phyloP scores from a whole-genome alignment of 2,329 filamentous ascomycete species.

The Talaromyces verruculosus region DNA sequence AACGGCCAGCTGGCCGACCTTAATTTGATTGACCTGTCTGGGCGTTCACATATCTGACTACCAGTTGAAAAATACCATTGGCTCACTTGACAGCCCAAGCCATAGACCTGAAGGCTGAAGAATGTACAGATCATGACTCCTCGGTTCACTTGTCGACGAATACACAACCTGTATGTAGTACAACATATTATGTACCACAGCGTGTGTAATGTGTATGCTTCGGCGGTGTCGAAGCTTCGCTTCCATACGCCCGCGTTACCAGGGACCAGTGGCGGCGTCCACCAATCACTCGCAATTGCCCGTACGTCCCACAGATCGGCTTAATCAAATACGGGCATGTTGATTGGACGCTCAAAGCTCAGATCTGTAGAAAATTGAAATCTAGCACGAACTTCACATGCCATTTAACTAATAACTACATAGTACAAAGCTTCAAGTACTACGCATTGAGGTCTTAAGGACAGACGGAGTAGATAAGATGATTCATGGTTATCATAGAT shows the following conservation, averaged over 20 bases:
- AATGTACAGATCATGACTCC: neutral
- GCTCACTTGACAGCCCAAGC: neutral
- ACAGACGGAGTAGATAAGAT: neutral
- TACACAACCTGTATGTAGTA: neutral
- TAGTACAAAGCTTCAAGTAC: neutral
- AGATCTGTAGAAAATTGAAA: neutral
- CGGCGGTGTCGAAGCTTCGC: conserved; percentile 4
- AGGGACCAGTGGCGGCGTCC: conserved; percentile 1
- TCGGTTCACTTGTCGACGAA: neutral
- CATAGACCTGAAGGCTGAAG: neutral
- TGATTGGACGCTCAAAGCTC: neutral
- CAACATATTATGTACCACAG: neutral
- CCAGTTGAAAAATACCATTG: neutral
- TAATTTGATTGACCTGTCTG: neutral
- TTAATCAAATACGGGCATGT: neutral
- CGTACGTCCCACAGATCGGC: conserved; percentile 1
- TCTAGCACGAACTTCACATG: neutral
- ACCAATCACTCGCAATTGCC: neutral
- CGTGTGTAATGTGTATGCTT: neutral
- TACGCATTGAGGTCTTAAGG: neutral
- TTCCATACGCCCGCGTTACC: conserved; percentile 11
- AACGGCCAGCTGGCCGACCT: too few relatives aligned
- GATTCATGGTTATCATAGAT: neutral
- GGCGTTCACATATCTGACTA: neutral
- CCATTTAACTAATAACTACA: neutral